phyloP scores from a whole-genome alignment of 768 basidiomycete species.

The Astraeus odoratus region DNA sequence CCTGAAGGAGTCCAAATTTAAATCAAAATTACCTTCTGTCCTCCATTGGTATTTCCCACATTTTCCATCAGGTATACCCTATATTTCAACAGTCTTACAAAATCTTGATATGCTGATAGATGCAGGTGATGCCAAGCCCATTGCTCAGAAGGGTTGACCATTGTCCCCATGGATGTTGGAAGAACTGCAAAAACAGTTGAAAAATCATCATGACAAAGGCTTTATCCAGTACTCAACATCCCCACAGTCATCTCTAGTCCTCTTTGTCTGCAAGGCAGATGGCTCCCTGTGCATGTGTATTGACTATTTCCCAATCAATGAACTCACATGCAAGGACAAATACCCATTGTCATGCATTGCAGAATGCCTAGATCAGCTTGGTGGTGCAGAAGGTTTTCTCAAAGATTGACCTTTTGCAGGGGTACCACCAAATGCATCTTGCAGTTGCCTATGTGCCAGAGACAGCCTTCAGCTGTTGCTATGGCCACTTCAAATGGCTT shows the following conservation, averaged over 20 bases:
- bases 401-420: conserved; percentile 13
- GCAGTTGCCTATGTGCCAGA: too few relatives aligned
- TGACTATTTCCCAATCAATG: conserved; percentile 29
- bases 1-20: too few relatives aligned
- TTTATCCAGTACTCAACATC: not conserved
- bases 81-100: not conserved
- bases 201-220: not conserved
- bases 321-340: too few relatives aligned
- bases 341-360: conserved; percentile 25
- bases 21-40: too few relatives aligned
- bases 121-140: not conserved
- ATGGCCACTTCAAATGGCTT: too few relatives aligned
- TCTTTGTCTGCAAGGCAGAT: too few relatives aligned
- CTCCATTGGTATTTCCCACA: not conserved
- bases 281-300: conserved; percentile 18
- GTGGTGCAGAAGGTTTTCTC: conserved; percentile 18
- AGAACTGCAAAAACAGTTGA: not conserved
- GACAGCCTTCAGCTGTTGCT: too few relatives aligned
- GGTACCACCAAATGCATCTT: not conserved
- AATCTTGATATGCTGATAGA: not conserved
- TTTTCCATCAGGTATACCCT: not conserved
- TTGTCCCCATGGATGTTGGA: not conserved
- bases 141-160: not conserved
- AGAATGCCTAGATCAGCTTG: not conserved
- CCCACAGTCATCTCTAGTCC: not conserved